Base-by-base conservation (phyloP, 1,284 basidiomycete genomes). In the Ganoderma lucidum region DNA sequence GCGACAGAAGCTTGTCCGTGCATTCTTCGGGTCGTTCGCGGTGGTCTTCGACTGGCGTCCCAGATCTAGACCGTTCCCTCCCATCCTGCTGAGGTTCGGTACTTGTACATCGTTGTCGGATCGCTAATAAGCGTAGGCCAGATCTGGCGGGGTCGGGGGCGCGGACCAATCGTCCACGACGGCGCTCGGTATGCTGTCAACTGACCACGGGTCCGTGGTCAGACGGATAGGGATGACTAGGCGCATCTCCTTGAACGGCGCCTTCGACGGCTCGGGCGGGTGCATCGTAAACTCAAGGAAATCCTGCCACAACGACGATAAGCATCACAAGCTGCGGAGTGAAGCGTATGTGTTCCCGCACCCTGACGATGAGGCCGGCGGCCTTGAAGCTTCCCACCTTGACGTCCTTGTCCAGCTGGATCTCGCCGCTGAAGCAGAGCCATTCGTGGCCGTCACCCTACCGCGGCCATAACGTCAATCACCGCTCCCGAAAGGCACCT, bases 331-430 rank as follows among this genome's bases (percentile, higher is more conserved):
- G 59, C 59, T 41, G 59, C 59, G 37, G 12, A 14, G 41, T 28
- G 48, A 53, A 61, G 28, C 14, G 39, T 41, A 14, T 14, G n/a
- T 15, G 3, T 42, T 59, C 23, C 55, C 67, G 39, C 55, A 91
- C 91, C 83, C 87, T 87, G 56, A 92, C 85, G n/a, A 81, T 85
- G 42, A 93, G 80, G 5, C 90, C 91, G 39, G 86, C 86, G 2
- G 90, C 89, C 75, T 80, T 88, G 79, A 93, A 93, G 0, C 88
- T 89, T 19, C 85, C 81, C 15, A 90, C 80, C 65, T 83, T 86
- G 63, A 89, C 80, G 15, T 81, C 77, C 8, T 82, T 78, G 59
- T 83, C 81, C 35, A 92, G 81, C 23, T 72, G 77, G 32, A 93
- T 86, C 70, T 91, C 87, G 14, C 92, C 92, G 35, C 81, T 83